Base-by-base conservation (phyloP, 805 yeast genomes). In the Candida nitratophila region DNA sequence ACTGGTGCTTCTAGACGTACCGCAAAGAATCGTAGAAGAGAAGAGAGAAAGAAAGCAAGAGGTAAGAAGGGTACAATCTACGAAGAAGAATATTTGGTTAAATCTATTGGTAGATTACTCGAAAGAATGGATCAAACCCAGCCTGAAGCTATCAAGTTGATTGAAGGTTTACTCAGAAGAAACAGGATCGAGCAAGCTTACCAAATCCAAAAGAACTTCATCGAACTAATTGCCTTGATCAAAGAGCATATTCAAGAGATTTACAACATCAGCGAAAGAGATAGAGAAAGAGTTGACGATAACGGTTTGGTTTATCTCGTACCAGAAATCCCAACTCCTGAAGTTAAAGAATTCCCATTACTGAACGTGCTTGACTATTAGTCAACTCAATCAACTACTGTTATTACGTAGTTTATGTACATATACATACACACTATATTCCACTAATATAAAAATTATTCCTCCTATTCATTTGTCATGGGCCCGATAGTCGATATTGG, bases 31-130 rank as follows among this genome's bases (percentile, higher is more conserved):
- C 79, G 82, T 51, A 86, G 96, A 61, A 79, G 99, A 52, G 97
- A 91, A 64, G 99, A 91, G 60, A 79, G 99, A 56, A 93, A 93
- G 68, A 77, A 81, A 47, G 99, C 99, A 2, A 79, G 96, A 55
- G 99, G 99, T 47, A 88, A 95, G 70, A 93, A 93, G 68, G 98
- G 98, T 39, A 91, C 97, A 7, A 85, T 93, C 19, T 93, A 93
- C 57, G 99, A 93, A 63, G 99, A 93, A 61, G 98, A 93, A 61
- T 93, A 93, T 62, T 75, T 93, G 45, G 82, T 93, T 40, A 79
- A 78, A 53, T 90, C 97, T 3, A 80, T 87, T 46, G 93, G 96
- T 4, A 79, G 99, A 59, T 73, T 93, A 60, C 65, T 88, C 30
- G 97, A 88, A 44, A 77, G 99, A 53, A 65, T 93, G 46, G 76